Percentiles rank a stretch among this genome's conserved stretches.
Evolutionary conservation across 257 asterid species (phyloP).

Genomic region (Marsdenia floribunda): DNA sequence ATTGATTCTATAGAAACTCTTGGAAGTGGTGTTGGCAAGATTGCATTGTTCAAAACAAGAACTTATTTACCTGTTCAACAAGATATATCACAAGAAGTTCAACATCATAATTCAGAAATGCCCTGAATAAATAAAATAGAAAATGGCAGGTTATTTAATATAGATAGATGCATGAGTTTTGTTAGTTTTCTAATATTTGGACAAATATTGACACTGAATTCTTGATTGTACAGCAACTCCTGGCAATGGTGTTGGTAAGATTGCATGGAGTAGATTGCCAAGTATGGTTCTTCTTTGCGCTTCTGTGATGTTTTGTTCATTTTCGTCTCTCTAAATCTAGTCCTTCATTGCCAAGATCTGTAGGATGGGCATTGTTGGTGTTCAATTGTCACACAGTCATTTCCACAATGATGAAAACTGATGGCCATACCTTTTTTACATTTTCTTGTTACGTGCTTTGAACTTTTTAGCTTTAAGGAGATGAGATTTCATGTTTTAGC

Average conservation of each 20-base stretch:
- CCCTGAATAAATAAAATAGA: background rate
- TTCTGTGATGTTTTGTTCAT: slow-evolving; percentile 35
- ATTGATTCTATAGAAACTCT: no score
- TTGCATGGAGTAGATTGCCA: slow-evolving; percentile 40
- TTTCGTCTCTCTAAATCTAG: no score
- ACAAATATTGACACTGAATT: background rate
- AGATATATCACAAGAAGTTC: background rate
- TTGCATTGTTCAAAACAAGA: background rate
- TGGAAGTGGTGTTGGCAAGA: no score
- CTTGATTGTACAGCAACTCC: slow-evolving; percentile 23
- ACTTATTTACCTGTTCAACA: background rate
- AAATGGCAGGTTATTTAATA: background rate
- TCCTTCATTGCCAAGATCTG: no score
- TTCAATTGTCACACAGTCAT: no score
- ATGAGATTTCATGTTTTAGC: no score
- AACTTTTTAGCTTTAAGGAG: no score
- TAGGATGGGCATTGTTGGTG: no score
- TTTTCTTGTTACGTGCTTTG: no score
- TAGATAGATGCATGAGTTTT: background rate
- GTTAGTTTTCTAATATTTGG: background rate
- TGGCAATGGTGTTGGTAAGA: slow-evolving; percentile 32
- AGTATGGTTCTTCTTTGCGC: slow-evolving; percentile 38
- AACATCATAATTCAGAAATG: background rate
- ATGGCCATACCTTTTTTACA: no score
- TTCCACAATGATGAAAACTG: no score